Evolutionary conservation across 257 asterid species (phyloP).

Genomic region (Mentha longifolia): DNA sequence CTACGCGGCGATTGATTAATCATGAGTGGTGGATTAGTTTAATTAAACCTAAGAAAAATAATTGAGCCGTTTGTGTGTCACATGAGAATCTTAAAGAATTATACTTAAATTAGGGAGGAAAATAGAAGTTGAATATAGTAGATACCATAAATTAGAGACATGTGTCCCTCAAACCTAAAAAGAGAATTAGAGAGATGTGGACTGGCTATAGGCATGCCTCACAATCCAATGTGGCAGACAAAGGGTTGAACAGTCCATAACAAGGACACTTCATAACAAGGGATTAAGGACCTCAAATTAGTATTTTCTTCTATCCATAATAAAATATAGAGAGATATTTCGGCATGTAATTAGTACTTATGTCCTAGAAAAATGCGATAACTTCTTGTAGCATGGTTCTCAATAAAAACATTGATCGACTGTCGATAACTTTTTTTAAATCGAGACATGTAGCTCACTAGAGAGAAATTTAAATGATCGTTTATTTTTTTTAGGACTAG

Average conservation of each 20-base stretch:
- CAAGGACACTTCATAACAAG: constrained; percentile 2
- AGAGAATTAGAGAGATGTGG: too few relatives aligned
- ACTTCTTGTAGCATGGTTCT: too few relatives aligned
- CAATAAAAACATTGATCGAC: too few relatives aligned
- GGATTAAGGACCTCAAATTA: background rate
- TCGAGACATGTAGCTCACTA: too few relatives aligned
- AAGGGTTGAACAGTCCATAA: background rate
- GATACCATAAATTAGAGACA: constrained; percentile 27
- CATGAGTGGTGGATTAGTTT: constrained; percentile 34
- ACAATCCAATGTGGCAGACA: constrained; percentile 51
- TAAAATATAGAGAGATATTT: background rate
- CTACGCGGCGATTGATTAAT: constrained; percentile 36
- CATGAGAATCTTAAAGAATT: background rate
- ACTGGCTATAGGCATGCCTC: constrained; percentile 29
- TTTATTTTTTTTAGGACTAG: too few relatives aligned
- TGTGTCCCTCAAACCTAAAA: constrained; percentile 9
- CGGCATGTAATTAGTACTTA: too few relatives aligned
- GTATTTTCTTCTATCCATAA: background rate
- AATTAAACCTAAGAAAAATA: background rate
- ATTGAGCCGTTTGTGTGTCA: background rate
- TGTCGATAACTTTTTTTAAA: too few relatives aligned
- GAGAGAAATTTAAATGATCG: too few relatives aligned
- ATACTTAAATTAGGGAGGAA: background rate
- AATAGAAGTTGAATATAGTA: background rate
- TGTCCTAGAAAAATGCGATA: too few relatives aligned